Percentiles rank a stretch among this genome's conserved stretches.
phyloP scores from a whole-genome alignment of 2,329 filamentous ascomycete species.

The Ceratocystis eucalypticola region DNA sequence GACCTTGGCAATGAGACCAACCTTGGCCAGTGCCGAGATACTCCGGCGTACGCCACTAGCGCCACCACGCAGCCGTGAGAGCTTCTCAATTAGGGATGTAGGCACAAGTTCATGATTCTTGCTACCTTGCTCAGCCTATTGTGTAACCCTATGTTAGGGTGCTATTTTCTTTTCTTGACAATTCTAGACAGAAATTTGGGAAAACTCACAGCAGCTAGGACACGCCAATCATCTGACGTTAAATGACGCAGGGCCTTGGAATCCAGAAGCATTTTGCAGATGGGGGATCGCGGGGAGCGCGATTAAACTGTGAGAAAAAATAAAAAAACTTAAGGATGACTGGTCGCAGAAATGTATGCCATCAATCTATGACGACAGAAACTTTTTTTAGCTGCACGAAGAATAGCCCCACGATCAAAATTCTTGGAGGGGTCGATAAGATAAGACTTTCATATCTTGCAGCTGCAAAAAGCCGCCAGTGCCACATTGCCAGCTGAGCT shows the following conservation, averaged over 20 bases:
- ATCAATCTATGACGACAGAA: constrained; percentile 14
- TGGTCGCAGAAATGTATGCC: neutral
- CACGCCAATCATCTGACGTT: constrained; percentile 83
- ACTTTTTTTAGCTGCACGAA: constrained; percentile 6
- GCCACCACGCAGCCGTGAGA: constrained; percentile 67
- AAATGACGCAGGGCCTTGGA: constrained; percentile 88
- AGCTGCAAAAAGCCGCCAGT: neutral
- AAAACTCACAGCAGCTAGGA: constrained; percentile 68
- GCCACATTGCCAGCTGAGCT: neutral
- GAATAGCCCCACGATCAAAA: constrained; percentile 15
- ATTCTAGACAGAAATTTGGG: constrained; percentile 2
- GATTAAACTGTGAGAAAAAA: neutral
- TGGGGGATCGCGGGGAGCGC: neutral
- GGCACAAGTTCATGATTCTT: constrained; percentile 97
- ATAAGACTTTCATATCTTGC: constrained; percentile 1
- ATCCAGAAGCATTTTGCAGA: constrained; percentile 72
- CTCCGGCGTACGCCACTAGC: constrained; percentile 67
- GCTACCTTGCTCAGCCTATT: constrained; percentile 78
- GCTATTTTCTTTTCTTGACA: neutral
- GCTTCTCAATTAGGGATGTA: constrained; percentile 71
- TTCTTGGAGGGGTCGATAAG: constrained; percentile 18
- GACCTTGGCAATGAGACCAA: constrained; percentile 76
- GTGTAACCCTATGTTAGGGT: constrained; percentile 19
- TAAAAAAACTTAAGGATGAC: neutral
- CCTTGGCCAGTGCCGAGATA: constrained; percentile 85